phyloP scores from a whole-genome alignment of 2,329 filamentous ascomycete species.

The Colletotrichum sp. region DNA sequence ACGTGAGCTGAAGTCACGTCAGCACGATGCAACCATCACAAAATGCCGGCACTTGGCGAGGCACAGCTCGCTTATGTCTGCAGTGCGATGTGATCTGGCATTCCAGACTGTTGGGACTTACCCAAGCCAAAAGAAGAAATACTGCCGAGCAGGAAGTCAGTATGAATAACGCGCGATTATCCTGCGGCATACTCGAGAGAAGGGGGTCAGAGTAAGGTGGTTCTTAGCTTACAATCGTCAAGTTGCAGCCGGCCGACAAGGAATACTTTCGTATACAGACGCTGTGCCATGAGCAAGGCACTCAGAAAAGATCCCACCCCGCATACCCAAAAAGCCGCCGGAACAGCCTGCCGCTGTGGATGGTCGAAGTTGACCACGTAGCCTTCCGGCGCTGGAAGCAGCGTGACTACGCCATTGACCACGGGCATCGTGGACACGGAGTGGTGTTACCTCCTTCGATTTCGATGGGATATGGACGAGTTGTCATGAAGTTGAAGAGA shows the following conservation, averaged over 20 bases:
- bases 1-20: neutral
- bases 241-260: conserved; percentile 18
- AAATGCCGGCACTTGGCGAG: neutral
- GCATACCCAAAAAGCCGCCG: conserved; percentile 25
- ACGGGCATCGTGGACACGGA: conserved; percentile 19
- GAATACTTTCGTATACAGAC: conserved; percentile 27
- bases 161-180: neutral
- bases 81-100: neutral
- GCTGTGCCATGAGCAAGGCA: conserved; percentile 27
- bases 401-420: conserved; percentile 27
- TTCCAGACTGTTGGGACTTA: neutral
- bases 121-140: neutral
- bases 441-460: neutral
- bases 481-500: neutral
- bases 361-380: conserved; percentile 38
- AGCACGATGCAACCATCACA: neutral
- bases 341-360: conserved; percentile 28
- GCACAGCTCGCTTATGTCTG: neutral
- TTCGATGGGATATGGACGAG: neutral
- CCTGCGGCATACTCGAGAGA: neutral
- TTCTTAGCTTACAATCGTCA: conserved; percentile 21
- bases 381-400: conserved; percentile 30
- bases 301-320: conserved; percentile 31
- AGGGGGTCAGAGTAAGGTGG: neutral
- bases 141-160: neutral